Percentiles rank a stretch among this genome's conserved stretches.
Evolutionary conservation across 108 stramenopile species (phyloP).

Genomic region (Skeletonema grethae): DNA sequence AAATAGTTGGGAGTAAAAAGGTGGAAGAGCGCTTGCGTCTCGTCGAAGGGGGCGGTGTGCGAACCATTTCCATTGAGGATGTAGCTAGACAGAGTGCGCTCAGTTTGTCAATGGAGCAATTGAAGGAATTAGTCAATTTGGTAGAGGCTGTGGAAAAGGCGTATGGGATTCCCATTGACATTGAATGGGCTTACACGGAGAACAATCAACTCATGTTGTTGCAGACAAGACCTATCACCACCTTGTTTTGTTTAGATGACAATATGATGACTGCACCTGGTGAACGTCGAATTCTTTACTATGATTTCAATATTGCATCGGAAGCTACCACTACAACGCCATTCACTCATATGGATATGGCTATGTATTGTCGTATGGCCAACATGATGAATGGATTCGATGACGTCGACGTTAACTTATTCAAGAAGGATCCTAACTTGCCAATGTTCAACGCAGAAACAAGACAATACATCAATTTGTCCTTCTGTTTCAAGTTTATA

Average conservation of each 20-base stretch:
- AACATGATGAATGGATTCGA: not conserved
- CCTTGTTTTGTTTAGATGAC: slow-evolving; percentile 26
- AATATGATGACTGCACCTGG: slow-evolving; percentile 34
- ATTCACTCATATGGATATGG: slow-evolving; percentile 30
- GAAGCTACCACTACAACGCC: slow-evolving; percentile 35
- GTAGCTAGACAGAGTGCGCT: slow-evolving; percentile 7
- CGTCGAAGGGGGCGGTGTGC: slow-evolving; percentile 10
- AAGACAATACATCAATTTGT: slow-evolving; percentile 28
- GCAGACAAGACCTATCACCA: slow-evolving; percentile 36
- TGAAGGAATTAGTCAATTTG: slow-evolving; percentile 13
- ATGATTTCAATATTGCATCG: slow-evolving; percentile 32
- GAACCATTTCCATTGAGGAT: slow-evolving; percentile 4
- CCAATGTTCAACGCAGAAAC: slow-evolving; percentile 22
- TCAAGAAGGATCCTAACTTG: slow-evolving; percentile 14
- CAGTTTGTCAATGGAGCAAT: slow-evolving; percentile 14
- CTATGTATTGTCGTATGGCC: slow-evolving; percentile 2
- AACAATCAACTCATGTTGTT: slow-evolving; percentile 10
- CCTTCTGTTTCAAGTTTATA: slow-evolving; percentile 21
- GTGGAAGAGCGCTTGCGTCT: slow-evolving; percentile 17
- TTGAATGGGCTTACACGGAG: slow-evolving; percentile 23
- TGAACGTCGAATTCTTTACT: slow-evolving; percentile 24
- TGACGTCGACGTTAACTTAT: not conserved
- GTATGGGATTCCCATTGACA: slow-evolving; percentile 31
- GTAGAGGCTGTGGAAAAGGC: slow-evolving; percentile 11
- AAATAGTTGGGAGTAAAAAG: slow-evolving; percentile 13